Conservation (phyloP, 2,329 filamentous ascomycete species). For the Bipolaris sorokiniana region DNA sequence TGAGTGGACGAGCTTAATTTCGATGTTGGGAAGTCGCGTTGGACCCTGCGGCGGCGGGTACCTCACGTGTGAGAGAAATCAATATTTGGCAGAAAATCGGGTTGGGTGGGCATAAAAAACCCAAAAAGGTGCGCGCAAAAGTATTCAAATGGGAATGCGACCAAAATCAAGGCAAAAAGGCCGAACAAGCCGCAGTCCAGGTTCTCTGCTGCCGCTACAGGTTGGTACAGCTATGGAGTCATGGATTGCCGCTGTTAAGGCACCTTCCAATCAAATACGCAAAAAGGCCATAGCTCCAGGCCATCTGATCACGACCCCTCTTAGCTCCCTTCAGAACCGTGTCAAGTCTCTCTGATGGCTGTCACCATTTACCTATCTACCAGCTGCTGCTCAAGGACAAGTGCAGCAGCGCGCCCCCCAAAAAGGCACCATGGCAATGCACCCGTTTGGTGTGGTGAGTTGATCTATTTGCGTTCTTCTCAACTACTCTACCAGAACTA, state of each 20-base stretch:
- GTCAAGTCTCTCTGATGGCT: slow-evolving; percentile 3
- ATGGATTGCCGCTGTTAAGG: slow-evolving; percentile 22
- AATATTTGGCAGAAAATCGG: slow-evolving; percentile 7
- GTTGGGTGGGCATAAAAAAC: slow-evolving; percentile 3
- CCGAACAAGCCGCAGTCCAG: slow-evolving; percentile 3
- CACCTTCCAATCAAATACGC: slow-evolving; percentile 19
- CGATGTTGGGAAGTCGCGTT: slow-evolving; percentile 20
- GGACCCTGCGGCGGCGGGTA: slow-evolving; percentile 16
- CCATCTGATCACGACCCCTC: slow-evolving; percentile 10
- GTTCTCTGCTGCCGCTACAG: slow-evolving; percentile 17
- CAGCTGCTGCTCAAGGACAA: neutral
- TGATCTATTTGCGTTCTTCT: slow-evolving; percentile 28
- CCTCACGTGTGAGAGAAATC: slow-evolving; percentile 17
- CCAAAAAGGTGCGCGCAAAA: slow-evolving; percentile 10
- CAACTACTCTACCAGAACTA: slow-evolving; percentile 31
- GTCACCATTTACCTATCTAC: neutral
- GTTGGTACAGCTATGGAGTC: slow-evolving; percentile 19
- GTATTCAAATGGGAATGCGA: slow-evolving; percentile 2
- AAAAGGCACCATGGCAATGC: neutral
- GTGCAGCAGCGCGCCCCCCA: neutral
- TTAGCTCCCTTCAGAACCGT: slow-evolving; percentile 9
- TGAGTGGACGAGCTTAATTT: slow-evolving; percentile 24
- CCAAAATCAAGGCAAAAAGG: neutral
- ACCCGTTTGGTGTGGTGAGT: slow-evolving; percentile 15
- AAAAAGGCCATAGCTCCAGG: slow-evolving; percentile 20